Evolutionary conservation across 371 early-diverging fungal genomes (phyloP).

Genomic region (Circinella minor): DNA sequence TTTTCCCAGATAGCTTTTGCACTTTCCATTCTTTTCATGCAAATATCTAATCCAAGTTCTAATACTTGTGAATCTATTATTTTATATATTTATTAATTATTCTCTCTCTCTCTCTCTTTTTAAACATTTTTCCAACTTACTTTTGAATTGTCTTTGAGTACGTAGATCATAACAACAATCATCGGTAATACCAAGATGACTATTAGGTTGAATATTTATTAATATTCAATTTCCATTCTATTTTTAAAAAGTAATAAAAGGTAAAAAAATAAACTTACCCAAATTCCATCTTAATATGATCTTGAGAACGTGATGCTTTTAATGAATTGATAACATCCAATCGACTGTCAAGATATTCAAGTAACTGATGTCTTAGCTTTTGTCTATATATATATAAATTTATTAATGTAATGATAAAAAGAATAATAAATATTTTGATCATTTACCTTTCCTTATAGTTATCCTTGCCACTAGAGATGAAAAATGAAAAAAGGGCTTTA

Average conservation of each 20-base stretch:
- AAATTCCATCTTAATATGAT: background rate
- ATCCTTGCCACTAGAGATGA: background rate
- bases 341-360: background rate
- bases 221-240: background rate
- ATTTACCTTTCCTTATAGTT: background rate
- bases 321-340: background rate
- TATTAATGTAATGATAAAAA: background rate
- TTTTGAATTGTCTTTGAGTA: background rate
- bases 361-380: background rate
- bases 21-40: background rate
- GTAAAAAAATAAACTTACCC: background rate
- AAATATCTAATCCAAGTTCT: background rate
- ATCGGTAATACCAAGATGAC: background rate
- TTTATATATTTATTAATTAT: background rate
- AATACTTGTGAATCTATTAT: constrained; percentile 3
- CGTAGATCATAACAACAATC: constrained; percentile 4
- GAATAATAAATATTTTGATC: background rate
- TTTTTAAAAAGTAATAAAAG: background rate
- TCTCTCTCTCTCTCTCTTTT: background rate
- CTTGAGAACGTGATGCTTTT: background rate
- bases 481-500: too few relatives aligned
- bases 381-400: background rate
- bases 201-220: background rate
- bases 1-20: constrained; percentile 6
- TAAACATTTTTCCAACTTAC: background rate